Conservation (phyloP, 176 grass and related monocot species). For the Tillandsia leiboldiana region DNA sequence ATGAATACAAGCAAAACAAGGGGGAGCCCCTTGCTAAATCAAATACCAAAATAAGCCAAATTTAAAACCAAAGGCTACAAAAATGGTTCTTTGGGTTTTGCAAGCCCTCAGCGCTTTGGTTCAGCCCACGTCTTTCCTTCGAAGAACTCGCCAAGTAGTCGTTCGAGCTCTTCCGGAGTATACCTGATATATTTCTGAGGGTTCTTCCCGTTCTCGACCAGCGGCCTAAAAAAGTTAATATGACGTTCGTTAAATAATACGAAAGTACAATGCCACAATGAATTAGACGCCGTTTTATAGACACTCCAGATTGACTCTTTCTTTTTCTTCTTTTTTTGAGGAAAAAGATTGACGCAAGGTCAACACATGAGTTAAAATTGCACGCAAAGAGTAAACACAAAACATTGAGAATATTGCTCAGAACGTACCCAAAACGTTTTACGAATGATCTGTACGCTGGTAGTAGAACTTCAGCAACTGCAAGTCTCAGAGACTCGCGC, state of each 20-base stretch:
- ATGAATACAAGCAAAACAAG: too few species aligned
- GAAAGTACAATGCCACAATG: neutral
- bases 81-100: neutral
- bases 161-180: slow-evolving; percentile 55
- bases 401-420: neutral
- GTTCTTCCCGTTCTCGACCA: slow-evolving; percentile 75
- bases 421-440: slow-evolving; percentile 80
- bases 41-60: too few species aligned
- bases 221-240: slow-evolving; percentile 22
- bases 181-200: slow-evolving; percentile 63
- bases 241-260: neutral
- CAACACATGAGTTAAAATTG: too few species aligned
- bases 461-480: slow-evolving; percentile 72
- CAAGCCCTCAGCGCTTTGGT: slow-evolving; percentile 36
- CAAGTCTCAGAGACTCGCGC: slow-evolving; percentile 85
- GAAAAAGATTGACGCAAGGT: too few species aligned
- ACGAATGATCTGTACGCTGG: slow-evolving; percentile 87
- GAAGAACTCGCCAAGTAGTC: slow-evolving; percentile 58
- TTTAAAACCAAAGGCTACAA: too few species aligned
- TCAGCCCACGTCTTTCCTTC: slow-evolving; percentile 65
- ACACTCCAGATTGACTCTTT: too few species aligned
- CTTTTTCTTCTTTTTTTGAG: too few species aligned
- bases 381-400: too few species aligned
- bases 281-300: too few species aligned
- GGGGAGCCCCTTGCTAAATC: too few species aligned